Evolutionary conservation across 768 basidiomycete genomes (phyloP), one percentile per base, ranked within the genome.

Genomic region (Rhizopogon salebrosus): DNA sequence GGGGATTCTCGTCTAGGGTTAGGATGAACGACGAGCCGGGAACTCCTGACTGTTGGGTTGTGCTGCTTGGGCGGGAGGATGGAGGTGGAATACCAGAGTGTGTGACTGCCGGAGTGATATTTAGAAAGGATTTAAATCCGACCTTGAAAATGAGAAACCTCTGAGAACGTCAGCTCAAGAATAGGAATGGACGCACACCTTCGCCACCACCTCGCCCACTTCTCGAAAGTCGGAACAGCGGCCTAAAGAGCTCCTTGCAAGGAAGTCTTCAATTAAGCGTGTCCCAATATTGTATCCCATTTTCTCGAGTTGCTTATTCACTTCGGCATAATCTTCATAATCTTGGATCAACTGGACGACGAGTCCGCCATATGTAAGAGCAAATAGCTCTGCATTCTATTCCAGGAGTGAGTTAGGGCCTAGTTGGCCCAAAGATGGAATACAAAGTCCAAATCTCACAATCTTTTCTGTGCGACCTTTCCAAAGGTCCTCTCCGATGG

Each of bases 221-320:
- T 98, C 95, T 59, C 80, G 79, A 66, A 99, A 97, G 72, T 98
- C 94, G 14, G 85, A 73, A 69, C 97, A 99, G 59, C 92, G 77
- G n/a, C 90, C 92, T 18, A 97, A 67, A n/a, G 80, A 84, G 57
- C 93, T 94, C 64, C 91, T 84, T 22, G 97, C 95, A 42, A 99
- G 79, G 64, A 99, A 97, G 65, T 99, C 97, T 65, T 99, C 97
- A 53, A 99, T 97, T 50, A 99, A 73, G 36, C 97, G 79, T 22
- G 87, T 95, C 24, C 97, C 97, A 54, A 99, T 98, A 66, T 95
- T 97, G 71, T 97, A 98, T 3, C 97, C 97, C 95, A 98, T 98
- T 74, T 94, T 95, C 62, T 99, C 95, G 3, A 99, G 85, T 68
- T 99, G 95, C 68, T 92, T 95, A 70, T 92, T 92, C 57, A 92